Evolutionary conservation across 192 early-diverging fungal genomes (phyloP).

Genomic region (Backusella tarrabulga): DNA sequence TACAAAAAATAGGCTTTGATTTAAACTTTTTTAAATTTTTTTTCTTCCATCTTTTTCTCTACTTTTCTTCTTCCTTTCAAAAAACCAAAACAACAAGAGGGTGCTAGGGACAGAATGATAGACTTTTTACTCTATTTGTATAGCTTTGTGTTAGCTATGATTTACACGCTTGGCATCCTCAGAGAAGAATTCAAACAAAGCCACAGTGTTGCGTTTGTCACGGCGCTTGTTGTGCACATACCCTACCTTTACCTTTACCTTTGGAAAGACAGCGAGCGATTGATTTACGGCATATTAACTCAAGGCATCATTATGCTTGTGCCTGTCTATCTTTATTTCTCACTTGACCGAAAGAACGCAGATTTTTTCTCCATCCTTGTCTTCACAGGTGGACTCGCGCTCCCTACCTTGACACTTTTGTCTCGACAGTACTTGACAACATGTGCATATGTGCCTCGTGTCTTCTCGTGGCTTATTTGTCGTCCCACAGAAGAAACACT

Average conservation of each 20-base stretch:
- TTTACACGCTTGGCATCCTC: neutral
- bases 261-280: neutral
- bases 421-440: neutral
- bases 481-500: constrained; percentile 43
- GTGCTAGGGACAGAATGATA: neutral
- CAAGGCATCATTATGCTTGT: neutral
- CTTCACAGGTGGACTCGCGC: neutral
- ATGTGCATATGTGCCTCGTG: neutral
- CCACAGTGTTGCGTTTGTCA: neutral
- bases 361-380: neutral
- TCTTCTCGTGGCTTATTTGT: neutral
- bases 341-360: neutral
- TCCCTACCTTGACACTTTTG: neutral
- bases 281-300: neutral
- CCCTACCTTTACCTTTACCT: neutral
- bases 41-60: neutral
- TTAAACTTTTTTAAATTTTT: neutral
- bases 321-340: neutral
- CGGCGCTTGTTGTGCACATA: neutral
- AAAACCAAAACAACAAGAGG: neutral
- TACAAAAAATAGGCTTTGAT: neutral
- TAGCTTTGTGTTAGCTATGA: neutral
- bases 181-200: neutral
- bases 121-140: neutral
- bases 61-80: neutral